A percentile compares a stretch with the other conserved stretches of the same genome.
Evolutionary conservation across 2,329 filamentous ascomycete genomes (phyloP).

Genomic region (Davidsoniella australis): DNA sequence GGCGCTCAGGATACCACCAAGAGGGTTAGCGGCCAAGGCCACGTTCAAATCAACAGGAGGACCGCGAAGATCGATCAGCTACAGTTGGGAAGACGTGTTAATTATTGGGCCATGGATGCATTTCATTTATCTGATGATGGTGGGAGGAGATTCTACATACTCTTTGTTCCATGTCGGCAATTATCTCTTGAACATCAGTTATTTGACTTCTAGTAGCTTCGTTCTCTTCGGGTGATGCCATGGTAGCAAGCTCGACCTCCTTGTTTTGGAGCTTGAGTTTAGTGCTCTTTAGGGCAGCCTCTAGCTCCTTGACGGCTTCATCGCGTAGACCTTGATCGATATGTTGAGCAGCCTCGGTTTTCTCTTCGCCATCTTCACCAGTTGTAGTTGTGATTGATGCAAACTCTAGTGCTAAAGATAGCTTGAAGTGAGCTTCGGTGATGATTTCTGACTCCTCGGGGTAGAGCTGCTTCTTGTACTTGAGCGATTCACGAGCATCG

Average conservation of each 20-base stretch:
- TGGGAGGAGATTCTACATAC: constrained; percentile 26
- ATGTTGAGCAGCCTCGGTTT: constrained; percentile 16
- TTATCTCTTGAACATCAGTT: constrained; percentile 58
- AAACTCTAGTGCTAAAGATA: constrained; percentile 88
- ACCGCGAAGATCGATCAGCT: constrained; percentile 52
- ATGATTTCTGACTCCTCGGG: constrained; percentile 67
- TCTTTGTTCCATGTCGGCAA: constrained; percentile 62
- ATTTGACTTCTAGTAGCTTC: constrained; percentile 46
- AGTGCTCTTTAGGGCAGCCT: constrained; percentile 57
- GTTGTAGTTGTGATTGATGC: constrained; percentile 55
- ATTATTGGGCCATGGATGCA: background rate
- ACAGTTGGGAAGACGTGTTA: constrained; percentile 1
- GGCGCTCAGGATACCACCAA: constrained; percentile 44
- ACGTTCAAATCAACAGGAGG: constrained; percentile 42
- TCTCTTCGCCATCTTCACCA: constrained; percentile 28
- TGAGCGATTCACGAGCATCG: constrained; percentile 62
- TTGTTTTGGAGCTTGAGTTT: constrained; percentile 53
- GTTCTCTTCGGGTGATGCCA: constrained; percentile 49
- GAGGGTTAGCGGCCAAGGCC: constrained; percentile 31
- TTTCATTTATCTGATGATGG: background rate
- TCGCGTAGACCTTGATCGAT: constrained; percentile 54
- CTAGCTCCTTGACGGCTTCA: constrained; percentile 54
- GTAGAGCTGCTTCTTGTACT: constrained; percentile 63
- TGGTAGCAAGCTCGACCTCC: constrained; percentile 46
- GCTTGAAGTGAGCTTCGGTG: constrained; percentile 90